Conservation (phyloP, 306 rosid genomes). For the Styphnolobium japonicum region DNA sequence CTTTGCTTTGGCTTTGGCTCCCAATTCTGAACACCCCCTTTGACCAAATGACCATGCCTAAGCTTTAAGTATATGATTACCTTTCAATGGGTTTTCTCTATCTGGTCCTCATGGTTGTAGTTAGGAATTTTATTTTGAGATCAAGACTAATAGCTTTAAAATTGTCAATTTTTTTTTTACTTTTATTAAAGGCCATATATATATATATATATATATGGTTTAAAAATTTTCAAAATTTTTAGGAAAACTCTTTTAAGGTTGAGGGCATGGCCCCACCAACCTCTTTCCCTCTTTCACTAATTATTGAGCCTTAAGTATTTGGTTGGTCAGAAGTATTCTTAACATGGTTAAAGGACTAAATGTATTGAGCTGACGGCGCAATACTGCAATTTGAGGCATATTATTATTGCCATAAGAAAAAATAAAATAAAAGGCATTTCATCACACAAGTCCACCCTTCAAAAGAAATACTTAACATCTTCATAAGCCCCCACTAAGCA, state of each 20-base stretch:
- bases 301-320: slow-evolving; percentile 30
- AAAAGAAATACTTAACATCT: slow-evolving; percentile 14
- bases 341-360: slow-evolving; percentile 19
- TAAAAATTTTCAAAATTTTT: not conserved
- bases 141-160: not conserved
- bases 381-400: slow-evolving; percentile 31
- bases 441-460: slow-evolving; percentile 8
- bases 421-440: not conserved
- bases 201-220: not conserved
- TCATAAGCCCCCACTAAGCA: slow-evolving; percentile 39
- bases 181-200: not conserved
- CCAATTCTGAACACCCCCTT: slow-evolving; percentile 10
- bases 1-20: slow-evolving; percentile 25
- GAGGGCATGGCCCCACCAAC: not conserved
- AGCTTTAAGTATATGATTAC: not conserved
- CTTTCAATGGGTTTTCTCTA: not conserved
- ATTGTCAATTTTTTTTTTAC: not conserved
- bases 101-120: not conserved
- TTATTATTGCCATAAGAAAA: not conserved
- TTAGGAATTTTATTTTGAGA: not conserved
- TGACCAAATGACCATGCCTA: slow-evolving; percentile 16
- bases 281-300: slow-evolving; percentile 11
- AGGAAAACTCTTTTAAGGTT: not conserved
- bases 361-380: slow-evolving; percentile 58
- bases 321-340: slow-evolving; percentile 15